Conservation (phyloP, 2,329 filamentous ascomycete genomes). For the Cordyceps militaris region DNA sequence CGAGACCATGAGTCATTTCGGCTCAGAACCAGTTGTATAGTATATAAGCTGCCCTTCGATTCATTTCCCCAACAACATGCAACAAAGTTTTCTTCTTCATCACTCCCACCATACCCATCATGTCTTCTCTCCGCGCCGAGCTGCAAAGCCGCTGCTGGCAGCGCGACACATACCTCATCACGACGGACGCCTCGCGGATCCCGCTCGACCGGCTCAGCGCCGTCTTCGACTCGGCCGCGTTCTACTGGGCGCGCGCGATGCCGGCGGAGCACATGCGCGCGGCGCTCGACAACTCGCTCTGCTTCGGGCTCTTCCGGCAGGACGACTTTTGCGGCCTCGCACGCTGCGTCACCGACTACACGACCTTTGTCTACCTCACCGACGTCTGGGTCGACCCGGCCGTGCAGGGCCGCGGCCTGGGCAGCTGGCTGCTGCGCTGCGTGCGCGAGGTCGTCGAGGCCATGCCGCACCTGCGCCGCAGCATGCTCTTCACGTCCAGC, state of each 20-base stretch:
- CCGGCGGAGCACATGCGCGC: constrained; percentile 36
- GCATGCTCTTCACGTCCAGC: constrained; percentile 40
- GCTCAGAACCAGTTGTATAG: background rate
- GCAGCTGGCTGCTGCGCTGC: constrained; percentile 53
- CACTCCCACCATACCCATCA: background rate
- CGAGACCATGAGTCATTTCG: constrained; percentile 4
- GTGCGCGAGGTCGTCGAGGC: constrained; percentile 43
- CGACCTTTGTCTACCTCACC: constrained; percentile 55
- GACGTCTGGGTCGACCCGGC: constrained; percentile 54
- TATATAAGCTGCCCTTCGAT: background rate
- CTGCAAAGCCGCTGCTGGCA: constrained; percentile 12
- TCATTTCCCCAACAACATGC: background rate
- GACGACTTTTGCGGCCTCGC: constrained; percentile 24
- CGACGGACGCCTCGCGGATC: constrained; percentile 45
- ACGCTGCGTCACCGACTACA: constrained; percentile 55
- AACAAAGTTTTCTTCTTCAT: background rate
- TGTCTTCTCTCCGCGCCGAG: background rate
- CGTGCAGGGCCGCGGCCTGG: constrained; percentile 51
- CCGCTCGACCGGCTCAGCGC: constrained; percentile 40
- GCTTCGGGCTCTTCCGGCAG: constrained; percentile 45
- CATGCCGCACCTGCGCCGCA: constrained; percentile 48
- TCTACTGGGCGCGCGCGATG: constrained; percentile 49
- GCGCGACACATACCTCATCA: constrained; percentile 41
- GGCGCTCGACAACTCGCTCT: constrained; percentile 46
- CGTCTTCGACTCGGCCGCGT: constrained; percentile 40